Conservation (phyloP, 1,139 yeast genomes). For the Suhomyces atakaporum region DNA sequence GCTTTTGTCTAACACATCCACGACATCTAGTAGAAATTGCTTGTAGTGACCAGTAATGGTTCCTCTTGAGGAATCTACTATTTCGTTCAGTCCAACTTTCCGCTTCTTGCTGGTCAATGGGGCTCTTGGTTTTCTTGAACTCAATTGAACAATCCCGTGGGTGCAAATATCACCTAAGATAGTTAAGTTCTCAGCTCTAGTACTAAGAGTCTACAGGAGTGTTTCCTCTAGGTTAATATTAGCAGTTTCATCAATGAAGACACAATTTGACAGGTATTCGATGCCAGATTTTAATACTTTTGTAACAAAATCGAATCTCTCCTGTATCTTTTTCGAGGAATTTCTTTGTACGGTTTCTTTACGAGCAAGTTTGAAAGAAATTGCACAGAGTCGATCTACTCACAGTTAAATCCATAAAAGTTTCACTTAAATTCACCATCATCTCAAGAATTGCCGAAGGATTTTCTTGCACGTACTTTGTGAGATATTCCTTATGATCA, state of each 20-base stretch:
- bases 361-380: slow-evolving; percentile 6
- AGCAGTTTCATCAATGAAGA: slow-evolving; percentile 8
- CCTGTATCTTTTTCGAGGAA: neutral
- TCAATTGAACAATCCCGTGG: slow-evolving; percentile 7
- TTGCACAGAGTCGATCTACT: slow-evolving; percentile 2
- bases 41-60: slow-evolving; percentile 6
- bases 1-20: slow-evolving; percentile 2
- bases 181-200: slow-evolving; percentile 4
- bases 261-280: slow-evolving; percentile 4
- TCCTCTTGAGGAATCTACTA: slow-evolving; percentile 1
- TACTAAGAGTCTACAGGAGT: slow-evolving; percentile 7
- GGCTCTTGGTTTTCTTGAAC: slow-evolving; percentile 4
- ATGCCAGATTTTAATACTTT: neutral
- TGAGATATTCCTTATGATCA: slow-evolving; percentile 1
- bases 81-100: neutral
- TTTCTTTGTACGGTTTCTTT: slow-evolving; percentile 4
- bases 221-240: slow-evolving; percentile 3
- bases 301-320: slow-evolving; percentile 2
- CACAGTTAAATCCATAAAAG: slow-evolving; percentile 2
- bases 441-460: slow-evolving; percentile 3
- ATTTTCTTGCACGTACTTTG: neutral
- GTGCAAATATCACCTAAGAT: slow-evolving; percentile 5
- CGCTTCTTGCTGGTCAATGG: slow-evolving; percentile 1
- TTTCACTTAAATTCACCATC: slow-evolving; percentile 1
- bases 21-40: slow-evolving; percentile 5